A percentile compares a stretch with the other conserved stretches of the same genome.
Evolutionary conservation across 148 eudicot species (phyloP).

Genomic region (Hydrangea macrophylla): DNA sequence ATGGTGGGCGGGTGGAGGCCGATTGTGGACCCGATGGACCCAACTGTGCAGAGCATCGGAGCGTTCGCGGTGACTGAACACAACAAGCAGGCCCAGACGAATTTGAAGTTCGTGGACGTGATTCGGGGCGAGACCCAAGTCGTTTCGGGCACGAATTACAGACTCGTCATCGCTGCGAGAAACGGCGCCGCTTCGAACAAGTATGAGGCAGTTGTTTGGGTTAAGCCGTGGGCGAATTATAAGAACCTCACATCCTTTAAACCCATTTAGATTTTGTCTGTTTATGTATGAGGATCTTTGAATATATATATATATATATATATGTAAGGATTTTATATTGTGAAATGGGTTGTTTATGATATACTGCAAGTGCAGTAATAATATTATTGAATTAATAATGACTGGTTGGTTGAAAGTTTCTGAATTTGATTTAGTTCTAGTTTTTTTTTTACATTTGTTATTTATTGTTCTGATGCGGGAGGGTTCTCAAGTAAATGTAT

Average conservation of each 20-base stretch:
- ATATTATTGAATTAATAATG: too few relatives aligned
- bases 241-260: conserved; percentile 33
- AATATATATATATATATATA: too few relatives aligned
- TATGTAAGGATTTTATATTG: too few relatives aligned
- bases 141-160: conserved; percentile 48
- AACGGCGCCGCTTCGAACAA: conserved; percentile 7
- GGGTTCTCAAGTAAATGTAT: too few relatives aligned
- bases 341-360: too few relatives aligned
- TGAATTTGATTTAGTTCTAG: too few relatives aligned
- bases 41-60: conserved; percentile 34
- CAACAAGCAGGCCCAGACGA: conserved; percentile 21
- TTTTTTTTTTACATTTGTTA: too few relatives aligned
- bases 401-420: too few relatives aligned
- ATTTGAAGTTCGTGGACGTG: conserved; percentile 16
- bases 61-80: conserved; percentile 41
- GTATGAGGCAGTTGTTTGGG: conserved; percentile 43
- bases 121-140: conserved; percentile 43
- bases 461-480: too few relatives aligned
- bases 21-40: conserved; percentile 31
- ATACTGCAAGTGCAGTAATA: too few relatives aligned
- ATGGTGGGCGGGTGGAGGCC: conserved; percentile 28
- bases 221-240: conserved; percentile 34
- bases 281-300: too few relatives aligned
- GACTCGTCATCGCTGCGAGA: conserved; percentile 31
- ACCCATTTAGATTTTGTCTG: background rate